Percentiles rank a stretch among this genome's conserved stretches.
Evolutionary conservation across 2,329 filamentous ascomycete species (phyloP).

Genomic region (Apiospora marii): DNA sequence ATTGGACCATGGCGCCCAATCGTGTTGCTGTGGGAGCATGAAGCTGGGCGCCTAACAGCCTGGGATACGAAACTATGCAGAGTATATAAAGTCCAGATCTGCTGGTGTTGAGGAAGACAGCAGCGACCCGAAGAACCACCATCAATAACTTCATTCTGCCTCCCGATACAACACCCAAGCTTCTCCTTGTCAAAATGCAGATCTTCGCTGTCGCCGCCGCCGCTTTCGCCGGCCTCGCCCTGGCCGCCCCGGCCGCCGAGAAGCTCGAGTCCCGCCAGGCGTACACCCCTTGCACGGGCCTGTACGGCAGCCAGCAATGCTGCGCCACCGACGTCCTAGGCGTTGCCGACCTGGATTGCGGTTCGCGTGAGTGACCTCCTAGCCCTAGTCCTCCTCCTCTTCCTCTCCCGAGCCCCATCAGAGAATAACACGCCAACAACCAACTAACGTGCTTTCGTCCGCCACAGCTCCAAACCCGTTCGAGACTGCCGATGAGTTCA

Average conservation of each 20-base stretch:
- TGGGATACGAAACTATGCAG: not conserved
- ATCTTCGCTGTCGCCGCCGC: conserved; percentile 21
- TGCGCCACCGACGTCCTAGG: conserved; percentile 68
- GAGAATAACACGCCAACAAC: not conserved
- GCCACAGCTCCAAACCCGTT: conserved; percentile 45
- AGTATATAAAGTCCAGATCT: conserved; percentile 9
- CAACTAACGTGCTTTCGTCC: not conserved
- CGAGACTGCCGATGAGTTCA: conserved; percentile 50
- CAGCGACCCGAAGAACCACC: not conserved
- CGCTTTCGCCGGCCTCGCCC: conserved; percentile 24
- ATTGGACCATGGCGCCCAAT: not conserved
- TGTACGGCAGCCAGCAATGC: conserved; percentile 59
- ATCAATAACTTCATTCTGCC: not conserved
- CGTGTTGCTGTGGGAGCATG: not conserved
- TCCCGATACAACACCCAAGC: not conserved
- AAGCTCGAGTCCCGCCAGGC: conserved; percentile 26
- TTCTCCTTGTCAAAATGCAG: not conserved
- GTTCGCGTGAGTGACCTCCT: conserved; percentile 41
- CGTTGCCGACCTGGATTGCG: conserved; percentile 55
- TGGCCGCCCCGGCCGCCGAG: conserved; percentile 26
- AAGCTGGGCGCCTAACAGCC: not conserved
- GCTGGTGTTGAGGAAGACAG: not conserved
- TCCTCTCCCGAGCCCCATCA: conserved; percentile 8
- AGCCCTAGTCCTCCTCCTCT: not conserved
- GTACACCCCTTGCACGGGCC: conserved; percentile 51